These are phyloP conservation scores for Pulveroboletus sp. DNA, from an alignment of 768 basidiomycete species.

Conservation along the genomic window DNA sequence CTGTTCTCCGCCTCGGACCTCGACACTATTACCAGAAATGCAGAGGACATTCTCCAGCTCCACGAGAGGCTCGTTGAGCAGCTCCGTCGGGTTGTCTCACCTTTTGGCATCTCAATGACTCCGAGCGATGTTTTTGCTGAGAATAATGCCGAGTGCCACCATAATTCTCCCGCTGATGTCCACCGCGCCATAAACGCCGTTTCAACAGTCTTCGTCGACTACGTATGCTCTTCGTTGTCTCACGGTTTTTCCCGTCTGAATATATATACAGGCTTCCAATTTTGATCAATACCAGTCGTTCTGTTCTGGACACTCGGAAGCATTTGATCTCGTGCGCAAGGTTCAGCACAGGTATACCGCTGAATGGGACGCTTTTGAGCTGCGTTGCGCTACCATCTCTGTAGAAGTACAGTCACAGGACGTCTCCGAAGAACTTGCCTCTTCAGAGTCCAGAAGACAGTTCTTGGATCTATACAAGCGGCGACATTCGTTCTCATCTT, in stretches of 20 bases:
- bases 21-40: conserved; percentile 60
- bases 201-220: conserved; percentile 53
- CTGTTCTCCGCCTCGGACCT: conserved; percentile 59
- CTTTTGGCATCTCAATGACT: conserved; percentile 47
- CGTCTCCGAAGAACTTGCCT: conserved; percentile 2
- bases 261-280: conserved; percentile 51
- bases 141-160: not conserved
- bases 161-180: conserved; percentile 37
- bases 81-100: conserved; percentile 46
- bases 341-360: conserved; percentile 56
- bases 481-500: conserved; percentile 47
- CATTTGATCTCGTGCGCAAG: conserved; percentile 67
- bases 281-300: conserved; percentile 83
- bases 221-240: conserved; percentile 37
- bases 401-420: conserved; percentile 31
- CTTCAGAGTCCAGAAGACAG: conserved; percentile 4
- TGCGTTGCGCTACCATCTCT: conserved; percentile 60
- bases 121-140: conserved; percentile 18
- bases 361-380: conserved; percentile 86
- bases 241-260: not conserved
- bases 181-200: conserved; percentile 36
- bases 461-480: conserved; percentile 35
- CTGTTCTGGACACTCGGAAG: conserved; percentile 83
- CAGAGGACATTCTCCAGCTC: conserved; percentile 58
- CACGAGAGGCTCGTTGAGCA: conserved; percentile 65